Evolutionary conservation across 495 filamentous ascomycete species (phyloP), one percentile per base, ranked within the genome.

Genomic region (Thozetella sp.): DNA sequence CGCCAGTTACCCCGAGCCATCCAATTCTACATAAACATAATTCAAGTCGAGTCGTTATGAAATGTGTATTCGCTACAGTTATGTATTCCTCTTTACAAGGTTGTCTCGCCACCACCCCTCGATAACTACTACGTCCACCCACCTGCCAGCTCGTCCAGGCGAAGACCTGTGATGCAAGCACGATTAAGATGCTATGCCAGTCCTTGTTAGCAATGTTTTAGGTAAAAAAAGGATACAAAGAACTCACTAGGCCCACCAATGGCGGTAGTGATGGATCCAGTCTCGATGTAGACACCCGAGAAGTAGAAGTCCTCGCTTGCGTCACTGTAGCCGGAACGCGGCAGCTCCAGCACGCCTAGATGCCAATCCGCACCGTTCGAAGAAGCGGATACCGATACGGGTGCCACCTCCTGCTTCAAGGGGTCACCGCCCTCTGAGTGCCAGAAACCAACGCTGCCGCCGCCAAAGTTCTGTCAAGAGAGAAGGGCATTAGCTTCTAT

Each of bases 351-450:
- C 54, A 90, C 80, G 48, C 90, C 90, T 11, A 93, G 70, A 71
- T 93, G 89, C 89, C 88, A 93, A 68, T 92, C 89, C 1, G 75
- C 79, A 55, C 87, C 89, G 68, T 91, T 90, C 15, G 85, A 89
- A 12, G 80, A 86, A 3, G 87, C 80, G 23, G 78, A 83, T 0
- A 81, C 82, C 50, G 71, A 74, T 22, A 89, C 83, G 0, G 86
- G 83, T 1, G 80, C 72, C 2, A 86, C 86, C 1, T 81, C 82
- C 61, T 83, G 80, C 57, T 72, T 82, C 22, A 92, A 73, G 2
- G 80, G 69, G 57, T 82, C 77, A 20, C 78, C 74, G 50, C 85
- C 87, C 53, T 83, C 86, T 1, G 82, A 88, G 60, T 89, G 85
- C 85, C 87, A 91, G 68, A 92, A 81, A 3, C 79, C 83, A n/a